phyloP scores from a whole-genome alignment of 306 rosid genomes.

The Echinosophora koreensis region DNA sequence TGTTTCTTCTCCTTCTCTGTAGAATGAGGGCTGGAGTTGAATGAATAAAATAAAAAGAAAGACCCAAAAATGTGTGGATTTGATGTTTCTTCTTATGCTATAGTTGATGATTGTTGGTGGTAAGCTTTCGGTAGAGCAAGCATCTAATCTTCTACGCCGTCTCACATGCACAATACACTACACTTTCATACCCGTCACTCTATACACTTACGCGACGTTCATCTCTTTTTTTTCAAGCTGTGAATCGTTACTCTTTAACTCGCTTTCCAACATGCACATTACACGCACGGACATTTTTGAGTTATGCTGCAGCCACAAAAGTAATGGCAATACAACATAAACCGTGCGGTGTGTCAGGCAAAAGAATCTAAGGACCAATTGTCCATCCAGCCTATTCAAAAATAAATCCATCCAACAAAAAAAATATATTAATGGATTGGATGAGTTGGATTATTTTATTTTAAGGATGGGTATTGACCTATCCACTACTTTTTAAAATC shows the following conservation, averaged over 20 bases:
- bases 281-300: neutral
- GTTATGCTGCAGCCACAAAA: neutral
- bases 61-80: constrained; percentile 61
- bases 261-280: neutral
- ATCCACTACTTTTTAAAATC: too few species aligned
- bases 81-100: constrained; percentile 62
- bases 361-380: too few species aligned
- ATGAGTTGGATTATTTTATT: too few species aligned
- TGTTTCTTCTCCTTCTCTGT: constrained; percentile 91
- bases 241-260: neutral
- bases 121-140: constrained; percentile 47
- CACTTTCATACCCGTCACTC: neutral
- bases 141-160: constrained; percentile 30
- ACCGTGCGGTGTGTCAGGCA: neutral
- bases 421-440: too few species aligned
- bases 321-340: neutral
- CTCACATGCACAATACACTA: neutral
- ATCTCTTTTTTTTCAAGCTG: too few species aligned
- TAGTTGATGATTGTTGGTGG: constrained; percentile 60
- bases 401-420: too few species aligned
- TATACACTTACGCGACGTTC: neutral
- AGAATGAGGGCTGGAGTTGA: constrained; percentile 57
- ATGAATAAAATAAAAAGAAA: constrained; percentile 61
- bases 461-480: too few species aligned
- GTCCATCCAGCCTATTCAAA: too few species aligned